phyloP scores from a whole-genome alignment of 2,329 filamentous ascomycete genomes.

The Fusarium sp. region DNA sequence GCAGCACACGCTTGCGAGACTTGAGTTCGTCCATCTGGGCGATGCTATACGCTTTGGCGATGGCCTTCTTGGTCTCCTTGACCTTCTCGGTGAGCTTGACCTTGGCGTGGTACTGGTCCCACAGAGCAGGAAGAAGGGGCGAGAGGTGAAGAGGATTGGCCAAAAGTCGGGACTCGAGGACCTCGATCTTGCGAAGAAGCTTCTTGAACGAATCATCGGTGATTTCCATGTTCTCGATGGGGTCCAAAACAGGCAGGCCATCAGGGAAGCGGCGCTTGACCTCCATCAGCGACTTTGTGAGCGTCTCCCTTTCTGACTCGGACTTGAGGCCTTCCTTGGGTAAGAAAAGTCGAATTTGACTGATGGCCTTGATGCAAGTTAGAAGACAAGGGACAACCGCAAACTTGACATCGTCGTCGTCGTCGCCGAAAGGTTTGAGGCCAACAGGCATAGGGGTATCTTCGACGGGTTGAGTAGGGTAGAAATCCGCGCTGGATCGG shows the following conservation, averaged over 20 bases:
- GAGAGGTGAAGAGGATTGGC: conserved; percentile 93
- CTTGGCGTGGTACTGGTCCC: conserved; percentile 87
- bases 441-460: conserved; percentile 67
- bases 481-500: conserved; percentile 59
- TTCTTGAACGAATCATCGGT: conserved; percentile 93
- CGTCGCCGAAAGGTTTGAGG: conserved; percentile 52
- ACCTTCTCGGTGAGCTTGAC: conserved; percentile 79
- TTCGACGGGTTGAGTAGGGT: conserved; percentile 44
- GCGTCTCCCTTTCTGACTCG: conserved; percentile 70
- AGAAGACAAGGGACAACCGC: conserved; percentile 79
- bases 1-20: conserved; percentile 92
- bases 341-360: conserved; percentile 84
- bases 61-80: conserved; percentile 88
- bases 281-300: conserved; percentile 78
- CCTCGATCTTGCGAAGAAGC: conserved; percentile 93
- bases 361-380: conserved; percentile 84
- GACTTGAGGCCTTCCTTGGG: conserved; percentile 76
- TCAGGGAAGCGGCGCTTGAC: conserved; percentile 90
- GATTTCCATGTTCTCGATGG: conserved; percentile 96
- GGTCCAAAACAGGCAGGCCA: conserved; percentile 87
- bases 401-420: conserved; percentile 45
- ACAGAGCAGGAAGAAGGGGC: conserved; percentile 82
- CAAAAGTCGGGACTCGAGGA: conserved; percentile 88
- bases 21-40: conserved; percentile 96
- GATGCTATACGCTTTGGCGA: conserved; percentile 84